Evolutionary conservation across 1,284 basidiomycete species (phyloP).

Genomic region (Ganoderma sp.): DNA sequence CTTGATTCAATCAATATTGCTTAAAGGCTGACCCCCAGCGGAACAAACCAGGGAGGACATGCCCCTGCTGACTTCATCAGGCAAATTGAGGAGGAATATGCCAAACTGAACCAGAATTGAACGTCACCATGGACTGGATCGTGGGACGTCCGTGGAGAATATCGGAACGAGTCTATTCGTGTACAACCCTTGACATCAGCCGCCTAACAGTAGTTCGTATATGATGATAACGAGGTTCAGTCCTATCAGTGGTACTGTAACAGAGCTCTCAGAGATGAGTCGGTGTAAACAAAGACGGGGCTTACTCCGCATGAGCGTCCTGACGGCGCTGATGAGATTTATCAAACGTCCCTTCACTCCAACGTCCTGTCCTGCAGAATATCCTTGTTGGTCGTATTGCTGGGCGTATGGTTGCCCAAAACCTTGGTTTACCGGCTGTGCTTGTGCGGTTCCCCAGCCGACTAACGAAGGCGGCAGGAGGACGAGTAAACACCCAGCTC

Average conservation of each 20-base stretch:
- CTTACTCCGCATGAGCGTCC: constrained; percentile 94
- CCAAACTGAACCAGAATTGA: constrained; percentile 56
- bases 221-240: constrained; percentile 83
- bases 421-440: constrained; percentile 57
- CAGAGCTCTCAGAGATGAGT: background rate
- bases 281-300: background rate
- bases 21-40: constrained; percentile 7
- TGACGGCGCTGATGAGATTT: constrained; percentile 91
- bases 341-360: constrained; percentile 87
- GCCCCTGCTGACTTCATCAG: constrained; percentile 73
- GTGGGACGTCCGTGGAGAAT: constrained; percentile 1
- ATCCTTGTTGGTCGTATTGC: constrained; percentile 69
- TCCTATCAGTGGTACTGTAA: constrained; percentile 84
- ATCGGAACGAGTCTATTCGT: constrained; percentile 16
- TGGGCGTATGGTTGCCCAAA: constrained; percentile 75
- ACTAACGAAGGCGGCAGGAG: constrained; percentile 55
- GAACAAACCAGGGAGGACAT: constrained; percentile 69
- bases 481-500: constrained; percentile 20
- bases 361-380: constrained; percentile 62
- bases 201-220: constrained; percentile 78
- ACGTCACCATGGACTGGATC: constrained; percentile 10
- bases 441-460: constrained; percentile 85
- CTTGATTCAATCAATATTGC: constrained; percentile 7
- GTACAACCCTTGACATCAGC: constrained; percentile 32
- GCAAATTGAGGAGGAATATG: constrained; percentile 80